Evolutionary conservation across 192 early-diverging fungal species (phyloP), one percentile per base, ranked within the genome.

Genomic region (Linnemannia hyalina): DNA sequence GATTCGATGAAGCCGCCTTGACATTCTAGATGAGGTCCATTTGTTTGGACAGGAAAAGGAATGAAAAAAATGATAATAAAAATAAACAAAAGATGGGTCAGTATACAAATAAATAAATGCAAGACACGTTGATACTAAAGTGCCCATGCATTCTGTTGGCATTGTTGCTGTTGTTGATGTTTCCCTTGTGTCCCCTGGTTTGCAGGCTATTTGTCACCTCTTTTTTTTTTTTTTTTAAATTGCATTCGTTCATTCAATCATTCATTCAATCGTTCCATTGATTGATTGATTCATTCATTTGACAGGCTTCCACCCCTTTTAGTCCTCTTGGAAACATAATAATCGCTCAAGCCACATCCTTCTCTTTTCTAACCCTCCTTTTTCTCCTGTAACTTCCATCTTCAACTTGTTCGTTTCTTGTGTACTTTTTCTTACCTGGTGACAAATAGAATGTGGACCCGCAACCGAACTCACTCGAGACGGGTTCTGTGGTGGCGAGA

Each of bases 401-500:
- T 0, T 71, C 36, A n/a, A 26, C 20, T 22, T 6, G 47, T 35
- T 35, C 35, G 15, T 55, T 23, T 22, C 32, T 57, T 10, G 15
- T 16, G 35, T 40, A 18, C 54, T 47, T 35, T 94, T 2, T 93
- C 93, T 82, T 92, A 92, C 91, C 91, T 85, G 91, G 91, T 32
- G 90, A 91, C 26, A 92, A 88, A 47, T 92, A 92, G 82, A 91
- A 92, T 3, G 88, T 89, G 18, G 90, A 91, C 22, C 91, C 91
- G 47, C 90, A 92, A 40, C 90, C 97, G 96, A 87, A 95, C 86
- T 82, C 95, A 88, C 78, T 92, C 76, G 95, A 96, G 91, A 54
- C 92, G 70, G 69, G 81, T 72, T 83, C 93, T 76, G 81, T 93
- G 71, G 88, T 98, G 47, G 98, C 96, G 73, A 99, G 87, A 15